These are phyloP conservation scores for Wickerhamomyces chambardii DNA, from an alignment of 805 yeast genomes.

Conservation along the genomic window DNA sequence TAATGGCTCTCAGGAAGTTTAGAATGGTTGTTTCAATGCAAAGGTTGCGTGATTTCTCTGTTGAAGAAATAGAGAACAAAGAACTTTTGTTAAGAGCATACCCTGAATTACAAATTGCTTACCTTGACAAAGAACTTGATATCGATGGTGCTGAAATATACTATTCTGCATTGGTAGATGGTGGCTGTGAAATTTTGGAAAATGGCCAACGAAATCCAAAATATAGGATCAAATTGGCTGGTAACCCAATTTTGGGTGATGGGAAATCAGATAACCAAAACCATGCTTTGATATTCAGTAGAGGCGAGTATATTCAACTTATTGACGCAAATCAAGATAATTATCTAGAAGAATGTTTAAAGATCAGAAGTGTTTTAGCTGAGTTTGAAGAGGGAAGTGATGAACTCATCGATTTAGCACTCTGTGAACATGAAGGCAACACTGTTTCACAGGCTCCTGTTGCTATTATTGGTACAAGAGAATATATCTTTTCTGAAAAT, in stretches of 20 bases:
- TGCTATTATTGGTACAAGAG: slow-evolving; percentile 79
- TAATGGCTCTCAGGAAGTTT: slow-evolving; percentile 54
- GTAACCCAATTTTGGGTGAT: slow-evolving; percentile 78
- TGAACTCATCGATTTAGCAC: slow-evolving; percentile 2
- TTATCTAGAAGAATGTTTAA: slow-evolving; percentile 73
- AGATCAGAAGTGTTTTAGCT: slow-evolving; percentile 59
- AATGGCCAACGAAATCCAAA: slow-evolving; percentile 54
- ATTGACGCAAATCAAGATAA: slow-evolving; percentile 83
- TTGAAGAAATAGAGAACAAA: slow-evolving; percentile 49
- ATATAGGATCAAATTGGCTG: slow-evolving; percentile 58
- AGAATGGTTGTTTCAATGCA: slow-evolving; percentile 62
- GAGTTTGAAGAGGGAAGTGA: slow-evolving; percentile 56
- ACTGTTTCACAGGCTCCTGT: slow-evolving; percentile 68
- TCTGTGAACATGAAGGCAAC: background rate
- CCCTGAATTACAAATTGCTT: slow-evolving; percentile 60
- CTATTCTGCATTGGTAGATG: slow-evolving; percentile 65
- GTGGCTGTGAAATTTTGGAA: slow-evolving; percentile 50
- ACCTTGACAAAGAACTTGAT: slow-evolving; percentile 42
- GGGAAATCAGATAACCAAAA: slow-evolving; percentile 84
- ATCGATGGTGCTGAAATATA: slow-evolving; percentile 31
- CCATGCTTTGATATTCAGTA: slow-evolving; percentile 60
- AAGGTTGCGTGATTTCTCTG: slow-evolving; percentile 40
- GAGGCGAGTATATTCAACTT: slow-evolving; percentile 77
- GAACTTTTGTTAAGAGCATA: slow-evolving; percentile 54
- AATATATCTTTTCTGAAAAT: slow-evolving; percentile 76